Evolutionary conservation across 108 stramenopile genomes (phyloP).

Genomic region (Heterococcus sp.): DNA sequence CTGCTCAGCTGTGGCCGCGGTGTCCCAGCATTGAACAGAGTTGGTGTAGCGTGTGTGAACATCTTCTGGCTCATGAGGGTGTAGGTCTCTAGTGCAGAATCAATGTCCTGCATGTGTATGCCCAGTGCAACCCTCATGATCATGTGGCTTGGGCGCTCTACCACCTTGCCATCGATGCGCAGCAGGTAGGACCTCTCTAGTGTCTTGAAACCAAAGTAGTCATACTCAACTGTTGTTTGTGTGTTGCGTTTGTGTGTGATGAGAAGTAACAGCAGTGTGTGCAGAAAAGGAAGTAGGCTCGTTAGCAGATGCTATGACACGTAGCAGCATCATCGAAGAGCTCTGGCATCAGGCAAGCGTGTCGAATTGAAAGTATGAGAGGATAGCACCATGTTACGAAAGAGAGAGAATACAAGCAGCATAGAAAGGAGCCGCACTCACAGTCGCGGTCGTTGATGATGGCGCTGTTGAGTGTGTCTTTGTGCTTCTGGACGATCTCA

Average conservation of each 20-base stretch:
- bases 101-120: conserved; percentile 78
- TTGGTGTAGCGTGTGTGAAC: conserved; percentile 95
- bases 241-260: not conserved
- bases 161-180: conserved; percentile 48
- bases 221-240: conserved; percentile 57
- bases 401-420: too few species aligned
- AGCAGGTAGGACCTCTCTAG: conserved; percentile 67
- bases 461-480: conserved; percentile 50
- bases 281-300: not conserved
- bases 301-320: not conserved
- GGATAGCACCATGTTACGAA: too few species aligned
- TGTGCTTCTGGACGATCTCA: conserved; percentile 23
- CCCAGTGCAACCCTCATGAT: conserved; percentile 96
- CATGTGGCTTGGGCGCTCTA: conserved; percentile 92
- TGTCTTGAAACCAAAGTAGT: conserved; percentile 97
- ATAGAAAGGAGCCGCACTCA: too few species aligned
- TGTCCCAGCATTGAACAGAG: conserved; percentile 91
- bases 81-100: conserved; percentile 87
- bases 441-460: conserved; percentile 76
- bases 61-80: conserved; percentile 85
- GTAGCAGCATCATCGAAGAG: not conserved
- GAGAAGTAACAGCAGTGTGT: not conserved
- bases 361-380: too few species aligned
- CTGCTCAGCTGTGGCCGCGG: conserved; percentile 88
- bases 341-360: not conserved